Percentiles rank a stretch among this genome's conserved stretches.
phyloP scores from a whole-genome alignment of 2,329 filamentous ascomycete genomes.

The Dendrostoma leiphaemia region DNA sequence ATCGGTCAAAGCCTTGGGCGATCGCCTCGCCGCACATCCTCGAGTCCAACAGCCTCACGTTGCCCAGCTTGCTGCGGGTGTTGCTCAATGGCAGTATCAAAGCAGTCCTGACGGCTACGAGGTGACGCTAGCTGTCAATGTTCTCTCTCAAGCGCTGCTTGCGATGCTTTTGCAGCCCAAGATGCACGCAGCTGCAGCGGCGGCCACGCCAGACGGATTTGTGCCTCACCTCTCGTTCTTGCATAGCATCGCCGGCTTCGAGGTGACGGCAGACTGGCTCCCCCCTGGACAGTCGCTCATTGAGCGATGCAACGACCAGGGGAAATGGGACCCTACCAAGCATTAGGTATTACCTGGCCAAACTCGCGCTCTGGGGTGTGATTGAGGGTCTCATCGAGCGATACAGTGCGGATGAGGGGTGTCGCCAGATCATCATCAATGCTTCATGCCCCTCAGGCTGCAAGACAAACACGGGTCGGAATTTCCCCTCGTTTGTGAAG shows the following conservation, averaged over 20 bases:
- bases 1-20: slow-evolving; percentile 41
- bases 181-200: slow-evolving; percentile 31
- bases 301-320: slow-evolving; percentile 17
- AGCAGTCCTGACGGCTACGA: slow-evolving; percentile 44
- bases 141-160: slow-evolving; percentile 53
- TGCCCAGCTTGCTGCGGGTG: slow-evolving; percentile 43
- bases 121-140: slow-evolving; percentile 54
- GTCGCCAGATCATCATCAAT: slow-evolving; percentile 36
- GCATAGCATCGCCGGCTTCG: slow-evolving; percentile 23
- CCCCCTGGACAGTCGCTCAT: slow-evolving; percentile 17
- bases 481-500: slow-evolving; percentile 25
- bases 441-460: slow-evolving; percentile 43
- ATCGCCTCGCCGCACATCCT: slow-evolving; percentile 30
- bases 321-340: slow-evolving; percentile 19
- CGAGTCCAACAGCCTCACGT: slow-evolving; percentile 38
- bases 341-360: slow-evolving; percentile 31
- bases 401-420: slow-evolving; percentile 19
- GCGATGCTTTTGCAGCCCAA: slow-evolving; percentile 49
- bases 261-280: slow-evolving; percentile 19
- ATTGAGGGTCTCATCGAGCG: slow-evolving; percentile 36
- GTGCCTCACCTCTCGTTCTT: slow-evolving; percentile 42
- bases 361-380: slow-evolving; percentile 32
- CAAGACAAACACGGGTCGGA: slow-evolving; percentile 37
- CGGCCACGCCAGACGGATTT: slow-evolving; percentile 21
- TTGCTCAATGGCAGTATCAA: slow-evolving; percentile 35